phyloP scores from a whole-genome alignment of 2,329 filamentous ascomycete species.

The Epichloe coenophiala region DNA sequence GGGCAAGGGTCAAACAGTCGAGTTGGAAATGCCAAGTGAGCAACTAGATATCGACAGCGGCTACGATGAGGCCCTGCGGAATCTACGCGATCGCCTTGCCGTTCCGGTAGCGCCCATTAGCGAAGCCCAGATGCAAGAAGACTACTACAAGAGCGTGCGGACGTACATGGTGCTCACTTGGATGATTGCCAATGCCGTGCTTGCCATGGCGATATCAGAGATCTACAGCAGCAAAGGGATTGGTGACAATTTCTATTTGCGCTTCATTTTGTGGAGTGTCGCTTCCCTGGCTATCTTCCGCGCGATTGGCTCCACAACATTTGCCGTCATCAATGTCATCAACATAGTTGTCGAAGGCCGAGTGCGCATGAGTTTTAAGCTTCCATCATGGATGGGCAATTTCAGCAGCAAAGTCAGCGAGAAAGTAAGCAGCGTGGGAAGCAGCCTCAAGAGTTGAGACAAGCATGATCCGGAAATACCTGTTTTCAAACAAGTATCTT shows the following conservation, averaged over 20 bases:
- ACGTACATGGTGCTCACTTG: constrained; percentile 97
- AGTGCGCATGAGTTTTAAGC: constrained; percentile 45
- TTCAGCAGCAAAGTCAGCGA: constrained; percentile 30
- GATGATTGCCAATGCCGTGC: constrained; percentile 83
- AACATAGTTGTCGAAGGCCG: constrained; percentile 80
- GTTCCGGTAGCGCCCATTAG: constrained; percentile 48
- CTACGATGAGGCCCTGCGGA: constrained; percentile 92
- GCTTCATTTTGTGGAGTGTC: constrained; percentile 86
- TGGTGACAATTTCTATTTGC: constrained; percentile 76
- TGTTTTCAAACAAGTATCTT: not conserved
- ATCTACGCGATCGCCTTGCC: constrained; percentile 84
- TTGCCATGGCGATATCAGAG: constrained; percentile 88
- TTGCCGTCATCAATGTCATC: constrained; percentile 70
- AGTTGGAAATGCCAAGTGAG: constrained; percentile 94
- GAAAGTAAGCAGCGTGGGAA: constrained; percentile 36
- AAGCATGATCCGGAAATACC: not conserved
- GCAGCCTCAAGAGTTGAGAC: constrained; percentile 24
- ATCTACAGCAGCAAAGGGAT: constrained; percentile 62
- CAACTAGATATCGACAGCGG: constrained; percentile 96
- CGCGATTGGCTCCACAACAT: constrained; percentile 67
- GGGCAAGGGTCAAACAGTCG: constrained; percentile 66
- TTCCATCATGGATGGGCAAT: constrained; percentile 30
- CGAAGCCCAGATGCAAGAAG: constrained; percentile 83
- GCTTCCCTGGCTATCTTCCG: constrained; percentile 81
- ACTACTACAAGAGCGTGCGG: constrained; percentile 94